Evolutionary conservation across 2,329 filamentous ascomycete genomes (phyloP), one percentile per base, ranked within the genome.

Genomic region (Colletotrichum cereale): DNA sequence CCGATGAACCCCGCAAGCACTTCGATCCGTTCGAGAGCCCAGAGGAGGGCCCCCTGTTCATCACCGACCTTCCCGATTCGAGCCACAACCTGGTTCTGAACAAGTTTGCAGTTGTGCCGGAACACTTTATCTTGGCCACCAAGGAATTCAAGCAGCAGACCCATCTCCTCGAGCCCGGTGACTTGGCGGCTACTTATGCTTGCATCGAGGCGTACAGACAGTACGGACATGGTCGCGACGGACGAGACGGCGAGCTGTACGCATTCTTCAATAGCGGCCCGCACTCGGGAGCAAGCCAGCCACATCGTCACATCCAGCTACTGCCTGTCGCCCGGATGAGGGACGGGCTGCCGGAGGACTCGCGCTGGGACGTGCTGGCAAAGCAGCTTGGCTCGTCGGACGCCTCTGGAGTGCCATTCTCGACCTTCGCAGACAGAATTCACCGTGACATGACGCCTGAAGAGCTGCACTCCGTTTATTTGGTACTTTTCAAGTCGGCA

Each of bases 61-160:
- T 90, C 53, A 79, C 86, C 21, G 79, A 80, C 34, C 76, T 92
- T 10, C 83, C 83, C 6, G 53, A 1, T 82, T 79, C 82, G 11
- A 55, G 55, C 1, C 91, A 94, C 79, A 85, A 86, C 70, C 84
- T 94, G 52, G 88, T 94, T 1, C 83, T 94, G 50, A 94, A 94
- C 84, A 94, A 94, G 79, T 94, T 92, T 75, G 91, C 92, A 60
- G 82, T 94, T 60, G 90, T 93, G 7, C 86, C 88, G 0, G 86
- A 90, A 75, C 92, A 94, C 81, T 93, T 92, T 78, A 93, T 94
- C 75, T 85, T 94, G 58, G 88, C 89, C 0, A 94, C 92, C 0
- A 87, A 82, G n/a, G 79, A 82, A 1, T 90, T 90, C 78, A 88
- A 89, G 77, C 82, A 83, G n/a, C 92, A 94, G 83, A 90, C 88